Evolutionary conservation across 2,329 filamentous ascomycete genomes (phyloP).

Genomic region (Fusarium phyllophilum): DNA sequence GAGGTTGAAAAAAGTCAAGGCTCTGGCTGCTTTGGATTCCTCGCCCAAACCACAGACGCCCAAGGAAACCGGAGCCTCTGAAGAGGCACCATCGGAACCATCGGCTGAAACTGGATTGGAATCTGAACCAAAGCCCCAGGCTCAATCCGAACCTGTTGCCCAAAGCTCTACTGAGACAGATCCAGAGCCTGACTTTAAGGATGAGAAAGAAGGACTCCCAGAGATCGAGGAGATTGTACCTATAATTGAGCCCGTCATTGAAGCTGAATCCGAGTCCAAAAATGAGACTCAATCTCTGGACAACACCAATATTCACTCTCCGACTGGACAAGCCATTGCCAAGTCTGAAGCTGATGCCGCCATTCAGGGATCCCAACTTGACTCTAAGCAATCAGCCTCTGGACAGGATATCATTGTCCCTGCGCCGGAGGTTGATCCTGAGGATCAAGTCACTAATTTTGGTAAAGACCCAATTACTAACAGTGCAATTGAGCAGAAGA

Average conservation of each 20-base stretch:
- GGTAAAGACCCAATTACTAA: slow-evolving; percentile 26
- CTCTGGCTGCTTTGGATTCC: slow-evolving; percentile 31
- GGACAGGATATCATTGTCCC: slow-evolving; percentile 35
- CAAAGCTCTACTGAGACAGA: slow-evolving; percentile 21
- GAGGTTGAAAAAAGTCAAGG: slow-evolving; percentile 39
- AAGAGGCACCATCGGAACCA: slow-evolving; percentile 26
- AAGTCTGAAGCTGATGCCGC: slow-evolving; percentile 29
- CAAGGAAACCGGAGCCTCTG: slow-evolving; percentile 27
- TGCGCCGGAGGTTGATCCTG: slow-evolving; percentile 34
- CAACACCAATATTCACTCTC: slow-evolving; percentile 22
- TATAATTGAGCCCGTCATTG: slow-evolving; percentile 44
- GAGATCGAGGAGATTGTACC: slow-evolving; percentile 40
- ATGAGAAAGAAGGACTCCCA: slow-evolving; percentile 36
- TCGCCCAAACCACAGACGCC: slow-evolving; percentile 27
- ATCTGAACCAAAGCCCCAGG: slow-evolving; percentile 22
- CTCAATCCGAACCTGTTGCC: slow-evolving; percentile 17
- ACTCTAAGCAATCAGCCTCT: slow-evolving; percentile 26
- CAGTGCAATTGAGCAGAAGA: slow-evolving; percentile 16
- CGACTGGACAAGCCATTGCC: slow-evolving; percentile 24
- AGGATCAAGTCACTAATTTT: slow-evolving; percentile 13
- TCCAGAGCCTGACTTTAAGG: slow-evolving; percentile 26
- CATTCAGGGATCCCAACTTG: slow-evolving; percentile 13
- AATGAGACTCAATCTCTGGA: slow-evolving; percentile 38
- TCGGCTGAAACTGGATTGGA: slow-evolving; percentile 34
- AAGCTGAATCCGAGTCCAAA: slow-evolving; percentile 44